A percentile compares a stretch with the other conserved stretches of the same genome.
Evolutionary conservation across 805 yeast species (phyloP).

Genomic region (Saturnispora ahearnii): DNA sequence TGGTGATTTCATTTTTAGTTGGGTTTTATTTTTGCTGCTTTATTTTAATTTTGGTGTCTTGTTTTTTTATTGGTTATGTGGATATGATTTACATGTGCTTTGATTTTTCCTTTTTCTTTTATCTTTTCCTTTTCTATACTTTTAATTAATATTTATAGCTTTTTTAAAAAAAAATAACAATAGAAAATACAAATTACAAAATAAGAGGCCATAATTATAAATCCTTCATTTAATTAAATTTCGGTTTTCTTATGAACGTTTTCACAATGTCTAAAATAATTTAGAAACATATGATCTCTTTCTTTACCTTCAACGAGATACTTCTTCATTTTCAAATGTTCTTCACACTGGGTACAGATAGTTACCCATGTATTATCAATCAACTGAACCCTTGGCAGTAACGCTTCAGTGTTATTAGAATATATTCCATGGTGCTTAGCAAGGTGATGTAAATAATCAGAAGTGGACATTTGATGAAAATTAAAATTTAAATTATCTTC

Average conservation of each 20-base stretch:
- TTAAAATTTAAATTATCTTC: neutral
- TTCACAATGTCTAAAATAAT: too few relatives aligned
- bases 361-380: too few relatives aligned
- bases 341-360: too few relatives aligned
- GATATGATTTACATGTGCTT: neutral
- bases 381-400: too few relatives aligned
- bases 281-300: neutral
- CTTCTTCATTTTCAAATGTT: neutral
- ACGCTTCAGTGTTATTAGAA: too few relatives aligned
- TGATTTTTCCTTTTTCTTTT: neutral
- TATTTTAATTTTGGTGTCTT: neutral
- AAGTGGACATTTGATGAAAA: neutral
- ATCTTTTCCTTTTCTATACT: neutral
- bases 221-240: neutral
- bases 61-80: neutral
- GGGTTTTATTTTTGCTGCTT: neutral
- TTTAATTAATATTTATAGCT: too few relatives aligned
- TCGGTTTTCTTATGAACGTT: neutral
- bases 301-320: neutral
- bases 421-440: too few relatives aligned
- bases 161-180: too few relatives aligned
- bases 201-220: too few relatives aligned
- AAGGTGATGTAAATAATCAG: slow-evolving; percentile 1
- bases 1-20: neutral
- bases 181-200: too few relatives aligned